A percentile compares a stretch with the other conserved stretches of the same genome.
phyloP scores from a whole-genome alignment of 116 monocot genomes.

The Posidonia oceanica region DNA sequence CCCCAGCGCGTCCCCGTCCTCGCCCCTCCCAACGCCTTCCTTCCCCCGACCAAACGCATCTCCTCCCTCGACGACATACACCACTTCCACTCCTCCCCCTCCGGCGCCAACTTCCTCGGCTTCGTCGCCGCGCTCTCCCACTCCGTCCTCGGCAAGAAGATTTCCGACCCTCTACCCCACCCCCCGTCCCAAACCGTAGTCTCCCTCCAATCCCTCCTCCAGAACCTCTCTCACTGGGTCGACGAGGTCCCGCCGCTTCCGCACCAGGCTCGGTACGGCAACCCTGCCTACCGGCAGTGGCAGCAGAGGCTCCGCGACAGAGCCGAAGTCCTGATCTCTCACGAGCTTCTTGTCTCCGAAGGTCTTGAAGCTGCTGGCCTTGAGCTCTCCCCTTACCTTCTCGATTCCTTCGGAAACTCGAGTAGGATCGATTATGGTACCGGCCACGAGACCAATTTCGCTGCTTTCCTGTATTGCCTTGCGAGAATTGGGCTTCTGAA shows the following conservation, averaged over 20 bases:
- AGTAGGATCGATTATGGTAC: conserved; percentile 86
- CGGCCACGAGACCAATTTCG: conserved; percentile 88
- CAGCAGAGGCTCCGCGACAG: conserved; percentile 35
- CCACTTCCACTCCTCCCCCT: conserved; percentile 49
- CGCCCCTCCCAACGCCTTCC: conserved; percentile 39
- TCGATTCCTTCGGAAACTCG: conserved; percentile 85
- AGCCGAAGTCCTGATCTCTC: conserved; percentile 17
- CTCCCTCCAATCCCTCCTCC: conserved; percentile 40
- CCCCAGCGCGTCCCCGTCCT: conserved; percentile 54
- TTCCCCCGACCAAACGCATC: conserved; percentile 55
- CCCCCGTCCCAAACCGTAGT: conserved; percentile 24
- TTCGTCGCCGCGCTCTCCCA: conserved; percentile 84
- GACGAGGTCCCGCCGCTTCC: conserved; percentile 48
- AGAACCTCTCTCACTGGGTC: conserved; percentile 29
- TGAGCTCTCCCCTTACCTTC: conserved; percentile 70
- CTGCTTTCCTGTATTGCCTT: conserved; percentile 78
- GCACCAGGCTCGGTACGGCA: conserved; percentile 69
- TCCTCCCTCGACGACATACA: conserved; percentile 41
- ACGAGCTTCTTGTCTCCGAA: conserved; percentile 12
- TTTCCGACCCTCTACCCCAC: conserved; percentile 42
- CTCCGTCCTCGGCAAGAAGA: conserved; percentile 56
- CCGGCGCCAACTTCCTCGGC: conserved; percentile 78
- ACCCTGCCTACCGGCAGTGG: conserved; percentile 80
- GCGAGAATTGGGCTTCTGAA: conserved; percentile 54
- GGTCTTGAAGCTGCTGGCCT: conserved; percentile 16